These are phyloP conservation scores for Immersiella caudata DNA, from an alignment of 495 filamentous ascomycete species.

Conservation along the genomic window DNA sequence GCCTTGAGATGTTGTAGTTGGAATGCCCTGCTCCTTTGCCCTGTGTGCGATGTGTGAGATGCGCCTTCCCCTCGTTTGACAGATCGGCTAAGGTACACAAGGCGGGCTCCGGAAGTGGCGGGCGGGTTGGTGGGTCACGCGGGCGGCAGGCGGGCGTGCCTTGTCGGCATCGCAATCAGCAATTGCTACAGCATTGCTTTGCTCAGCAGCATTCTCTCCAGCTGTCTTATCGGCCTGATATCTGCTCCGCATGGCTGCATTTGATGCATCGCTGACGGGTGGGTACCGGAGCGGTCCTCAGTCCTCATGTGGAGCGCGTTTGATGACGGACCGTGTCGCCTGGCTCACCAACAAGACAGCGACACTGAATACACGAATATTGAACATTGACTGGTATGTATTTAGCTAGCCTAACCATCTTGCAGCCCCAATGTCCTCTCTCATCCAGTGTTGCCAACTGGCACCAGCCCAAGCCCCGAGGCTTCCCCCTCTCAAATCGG, in stretches of 20 bases:
- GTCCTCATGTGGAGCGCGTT: too few species aligned
- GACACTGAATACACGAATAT: too few species aligned
- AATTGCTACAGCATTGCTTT: too few species aligned
- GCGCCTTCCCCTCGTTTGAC: background rate
- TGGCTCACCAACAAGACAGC: too few species aligned
- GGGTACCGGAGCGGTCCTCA: too few species aligned
- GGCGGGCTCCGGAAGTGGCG: background rate
- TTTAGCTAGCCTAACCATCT: background rate
- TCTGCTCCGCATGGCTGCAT: background rate
- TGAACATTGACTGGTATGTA: background rate
- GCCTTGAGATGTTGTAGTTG: background rate
- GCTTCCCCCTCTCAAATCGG: conserved; percentile 5
- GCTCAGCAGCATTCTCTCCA: background rate
- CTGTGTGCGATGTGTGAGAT: background rate
- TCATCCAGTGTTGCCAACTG: background rate
- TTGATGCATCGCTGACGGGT: background rate
- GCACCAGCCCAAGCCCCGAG: conserved; percentile 15
- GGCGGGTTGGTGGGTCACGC: background rate
- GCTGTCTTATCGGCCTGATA: background rate
- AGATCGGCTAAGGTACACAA: background rate
- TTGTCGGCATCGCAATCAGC: too few species aligned
- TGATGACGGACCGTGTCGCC: too few species aligned
- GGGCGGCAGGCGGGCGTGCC: too few species aligned
- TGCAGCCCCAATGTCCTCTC: conserved; percentile 1
- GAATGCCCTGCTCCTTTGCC: background rate